These are phyloP conservation scores for Fulvia fulva DNA, from an alignment of 2,329 filamentous ascomycete species.

Conservation along the genomic window DNA sequence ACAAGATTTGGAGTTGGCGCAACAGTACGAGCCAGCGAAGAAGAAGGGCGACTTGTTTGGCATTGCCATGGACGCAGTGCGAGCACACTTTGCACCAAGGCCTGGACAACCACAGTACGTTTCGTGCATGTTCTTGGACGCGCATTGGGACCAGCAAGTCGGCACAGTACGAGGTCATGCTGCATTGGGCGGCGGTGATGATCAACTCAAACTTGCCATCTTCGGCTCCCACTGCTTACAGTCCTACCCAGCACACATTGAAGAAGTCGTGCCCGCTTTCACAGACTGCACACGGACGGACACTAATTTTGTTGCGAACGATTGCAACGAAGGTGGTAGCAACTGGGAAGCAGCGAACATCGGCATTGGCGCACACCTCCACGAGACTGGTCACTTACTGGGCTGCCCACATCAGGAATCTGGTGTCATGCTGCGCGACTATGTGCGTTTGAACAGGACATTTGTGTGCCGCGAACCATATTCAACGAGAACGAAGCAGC, in stretches of 20 bases:
- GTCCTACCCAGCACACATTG: conserved; percentile 82
- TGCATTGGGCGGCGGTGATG: conserved; percentile 70
- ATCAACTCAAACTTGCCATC: conserved; percentile 75
- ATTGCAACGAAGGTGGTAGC: conserved; percentile 80
- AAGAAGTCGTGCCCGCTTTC: conserved; percentile 86
- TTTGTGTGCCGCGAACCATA: conserved; percentile 80
- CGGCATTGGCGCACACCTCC: conserved; percentile 87
- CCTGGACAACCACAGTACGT: conserved; percentile 84
- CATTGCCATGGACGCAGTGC: conserved; percentile 74
- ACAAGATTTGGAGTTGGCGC: conserved; percentile 69
- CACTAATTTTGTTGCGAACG: conserved; percentile 73
- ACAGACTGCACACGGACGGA: conserved; percentile 88
- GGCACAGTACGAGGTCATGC: conserved; percentile 76
- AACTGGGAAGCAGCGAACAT: conserved; percentile 96
- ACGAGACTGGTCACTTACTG: conserved; percentile 85
- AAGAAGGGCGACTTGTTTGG: conserved; percentile 70
- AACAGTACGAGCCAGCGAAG: conserved; percentile 68
- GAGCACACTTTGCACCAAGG: conserved; percentile 67
- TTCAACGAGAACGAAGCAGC: conserved; percentile 79
- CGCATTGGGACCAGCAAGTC: conserved; percentile 74
- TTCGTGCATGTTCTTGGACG: conserved; percentile 78
- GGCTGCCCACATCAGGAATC: conserved; percentile 85
- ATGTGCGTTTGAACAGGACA: conserved; percentile 75
- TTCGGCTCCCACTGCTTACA: conserved; percentile 92
- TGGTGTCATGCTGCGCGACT: conserved; percentile 90